These are phyloP conservation scores for Fusarium annulatum DNA, from an alignment of 2,329 filamentous ascomycete genomes.

Conservation along the genomic window DNA sequence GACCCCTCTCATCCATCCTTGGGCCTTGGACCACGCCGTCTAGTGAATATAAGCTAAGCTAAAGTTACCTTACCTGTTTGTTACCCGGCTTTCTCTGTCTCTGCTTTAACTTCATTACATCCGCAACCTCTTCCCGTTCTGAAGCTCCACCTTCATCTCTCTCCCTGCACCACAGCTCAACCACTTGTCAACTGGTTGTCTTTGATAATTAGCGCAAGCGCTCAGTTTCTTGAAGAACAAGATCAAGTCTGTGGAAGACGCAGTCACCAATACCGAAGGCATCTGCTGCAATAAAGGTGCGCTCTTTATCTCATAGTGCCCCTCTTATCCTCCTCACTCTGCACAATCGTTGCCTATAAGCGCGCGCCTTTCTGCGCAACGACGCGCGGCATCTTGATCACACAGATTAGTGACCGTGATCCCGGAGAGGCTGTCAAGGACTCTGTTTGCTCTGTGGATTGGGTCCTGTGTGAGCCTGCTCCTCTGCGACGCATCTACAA, in stretches of 20 bases:
- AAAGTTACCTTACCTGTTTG: slow-evolving; percentile 10
- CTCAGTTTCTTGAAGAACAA: slow-evolving; percentile 20
- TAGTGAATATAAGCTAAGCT: slow-evolving; percentile 31
- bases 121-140: slow-evolving; percentile 20
- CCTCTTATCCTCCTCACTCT: slow-evolving; percentile 4
- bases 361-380: slow-evolving; percentile 13
- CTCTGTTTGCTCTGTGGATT: neutral
- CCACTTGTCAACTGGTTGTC: slow-evolving; percentile 24
- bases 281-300: slow-evolving; percentile 26
- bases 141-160: slow-evolving; percentile 30
- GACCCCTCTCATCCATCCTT: slow-evolving; percentile 35
- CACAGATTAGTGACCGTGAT: neutral
- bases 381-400: slow-evolving; percentile 28
- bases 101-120: slow-evolving; percentile 29
- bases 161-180: slow-evolving; percentile 29
- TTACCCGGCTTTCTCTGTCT: slow-evolving; percentile 15
- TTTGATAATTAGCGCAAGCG: slow-evolving; percentile 38
- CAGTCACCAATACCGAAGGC: neutral
- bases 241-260: neutral
- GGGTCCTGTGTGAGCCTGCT: neutral
- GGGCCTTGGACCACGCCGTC: slow-evolving; percentile 27
- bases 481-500: neutral
- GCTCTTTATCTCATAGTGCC: slow-evolving; percentile 17
- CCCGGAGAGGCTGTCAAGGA: neutral
- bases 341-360: slow-evolving; percentile 17